Evolutionary conservation across 148 eudicot species (phyloP), one percentile per base, ranked within the genome.

Genomic region (Euryodendron excelsum): DNA sequence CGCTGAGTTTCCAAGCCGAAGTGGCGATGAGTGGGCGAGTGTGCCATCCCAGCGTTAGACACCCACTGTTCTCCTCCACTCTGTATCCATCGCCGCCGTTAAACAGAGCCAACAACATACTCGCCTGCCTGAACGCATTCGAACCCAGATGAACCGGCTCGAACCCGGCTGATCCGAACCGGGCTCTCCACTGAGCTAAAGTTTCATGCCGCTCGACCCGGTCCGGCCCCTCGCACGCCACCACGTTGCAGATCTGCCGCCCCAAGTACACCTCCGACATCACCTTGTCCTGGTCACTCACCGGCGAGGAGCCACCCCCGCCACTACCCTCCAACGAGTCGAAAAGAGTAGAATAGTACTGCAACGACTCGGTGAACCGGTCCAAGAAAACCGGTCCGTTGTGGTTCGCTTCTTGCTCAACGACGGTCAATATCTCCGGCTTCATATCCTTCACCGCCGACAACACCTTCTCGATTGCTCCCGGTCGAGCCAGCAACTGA

Each of bases 251-350:
- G 62, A 93, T 91, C 84, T 93, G 93, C 37, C 84, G 69, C 1
- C 95, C 94, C 33, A 93, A 15, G 30, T 87, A 93, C 41, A 88
- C 85, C 82, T 91, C 97, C 3, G 93, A 81, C 95, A 93, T 89
- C 75, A 86, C 71, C 89, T 77, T 85, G 66, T 93, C 90, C 55
- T 84, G 77, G 56, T 69, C 80, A 30, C 45, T 78, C 58, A 50
- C 80, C 52, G 45, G 25, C 33, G 45, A 44, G 33, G 55, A 25
- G 3, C 31, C 80, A 44, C 72, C 36, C 20, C 64, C 37, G 27
- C 81, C 88, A 12, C 87, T 66, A 36, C 88, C 81, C 73, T 92
- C 97, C 21, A 93, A 50, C 47, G 95, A 93, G 55, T 93, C 97
- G 39, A 93, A 93, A 58, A 93, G 63, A 0, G 91, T 88, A 0